A percentile compares a stretch with the other conserved stretches of the same genome.
These are phyloP conservation scores for Macrophomina pseudophaseolina DNA, from an alignment of 2,329 filamentous ascomycete genomes.

Conservation along the genomic window DNA sequence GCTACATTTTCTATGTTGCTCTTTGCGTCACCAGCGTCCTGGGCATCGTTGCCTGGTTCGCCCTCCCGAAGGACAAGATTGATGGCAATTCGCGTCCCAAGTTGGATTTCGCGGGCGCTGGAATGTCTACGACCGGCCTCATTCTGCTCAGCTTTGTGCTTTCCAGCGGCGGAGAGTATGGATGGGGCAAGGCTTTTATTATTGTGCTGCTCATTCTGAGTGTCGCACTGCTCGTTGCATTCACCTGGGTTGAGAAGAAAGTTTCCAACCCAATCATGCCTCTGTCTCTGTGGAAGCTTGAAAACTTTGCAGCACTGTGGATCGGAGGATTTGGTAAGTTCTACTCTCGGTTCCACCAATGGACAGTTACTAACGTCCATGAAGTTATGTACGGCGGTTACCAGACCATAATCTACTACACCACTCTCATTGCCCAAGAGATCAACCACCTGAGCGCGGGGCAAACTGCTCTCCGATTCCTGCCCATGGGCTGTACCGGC, in stretches of 20 bases:
- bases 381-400: constrained; percentile 48
- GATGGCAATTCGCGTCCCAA: constrained; percentile 41
- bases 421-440: constrained; percentile 49
- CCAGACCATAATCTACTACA: constrained; percentile 51
- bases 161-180: constrained; percentile 53
- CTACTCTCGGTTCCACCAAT: neutral
- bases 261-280: constrained; percentile 54
- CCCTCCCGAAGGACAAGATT: constrained; percentile 46
- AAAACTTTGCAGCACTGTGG: constrained; percentile 54
- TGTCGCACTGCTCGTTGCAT: constrained; percentile 45
- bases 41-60: constrained; percentile 38
- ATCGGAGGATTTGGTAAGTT: constrained; percentile 48
- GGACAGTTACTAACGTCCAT: neutral
- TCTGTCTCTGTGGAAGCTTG: constrained; percentile 51
- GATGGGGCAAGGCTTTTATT: constrained; percentile 53
- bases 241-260: constrained; percentile 50
- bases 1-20: constrained; percentile 29
- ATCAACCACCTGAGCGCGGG: constrained; percentile 47
- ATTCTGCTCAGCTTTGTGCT: constrained; percentile 54
- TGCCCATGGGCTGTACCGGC: constrained; percentile 49
- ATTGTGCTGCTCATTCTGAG: constrained; percentile 49
- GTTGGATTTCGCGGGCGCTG: constrained; percentile 50
- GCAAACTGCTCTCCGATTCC: constrained; percentile 47
- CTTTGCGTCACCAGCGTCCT: constrained; percentile 20
- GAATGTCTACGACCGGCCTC: constrained; percentile 49